A percentile compares a stretch with the other conserved stretches of the same genome.
phyloP scores from a whole-genome alignment of 805 yeast species.

The Metschnikowia lunata region DNA sequence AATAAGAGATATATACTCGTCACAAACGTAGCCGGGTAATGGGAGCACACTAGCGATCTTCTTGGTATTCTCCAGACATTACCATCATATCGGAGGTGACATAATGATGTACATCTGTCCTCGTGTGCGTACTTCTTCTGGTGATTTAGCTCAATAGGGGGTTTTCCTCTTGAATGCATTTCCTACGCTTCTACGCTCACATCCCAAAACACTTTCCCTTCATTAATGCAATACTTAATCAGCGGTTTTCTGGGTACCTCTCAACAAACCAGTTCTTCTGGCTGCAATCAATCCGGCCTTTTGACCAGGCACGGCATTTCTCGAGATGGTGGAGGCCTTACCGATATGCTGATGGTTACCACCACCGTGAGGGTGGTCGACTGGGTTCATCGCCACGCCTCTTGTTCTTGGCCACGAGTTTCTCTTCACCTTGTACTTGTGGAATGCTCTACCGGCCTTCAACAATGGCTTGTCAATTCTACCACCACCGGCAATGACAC shows the following conservation, averaged over 20 bases:
- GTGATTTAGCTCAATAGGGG: neutral
- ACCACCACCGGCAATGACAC: slow-evolving; percentile 99
- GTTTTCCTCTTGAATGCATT: neutral
- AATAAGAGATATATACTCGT: no score
- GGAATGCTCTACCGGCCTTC: slow-evolving; percentile 99
- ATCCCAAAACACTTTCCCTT: slow-evolving; percentile 4
- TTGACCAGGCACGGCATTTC: slow-evolving; percentile 99
- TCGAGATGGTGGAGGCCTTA: slow-evolving; percentile 98
- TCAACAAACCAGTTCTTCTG: slow-evolving; percentile 99
- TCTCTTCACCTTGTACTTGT: slow-evolving; percentile 98
- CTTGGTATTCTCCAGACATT: no score
- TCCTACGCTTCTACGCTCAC: neutral
- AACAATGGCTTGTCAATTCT: slow-evolving; percentile 99
- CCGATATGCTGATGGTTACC: slow-evolving; percentile 99
- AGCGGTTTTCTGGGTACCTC: slow-evolving; percentile 94
- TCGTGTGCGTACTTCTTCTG: no score
- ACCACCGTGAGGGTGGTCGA: slow-evolving; percentile 99
- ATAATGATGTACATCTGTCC: no score
- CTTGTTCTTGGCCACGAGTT: slow-evolving; percentile 99
- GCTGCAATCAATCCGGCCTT: slow-evolving; percentile 99
- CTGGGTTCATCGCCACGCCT: slow-evolving; percentile 99
- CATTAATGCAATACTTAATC: slow-evolving; percentile 29
- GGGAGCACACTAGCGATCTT: no score
- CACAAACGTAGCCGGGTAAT: no score
- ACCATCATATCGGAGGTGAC: no score